Percentiles rank a stretch among this genome's conserved stretches.
Evolutionary conservation across 208 protist genomes (phyloP).

Genomic region (Acanthamoeba sp.): DNA sequence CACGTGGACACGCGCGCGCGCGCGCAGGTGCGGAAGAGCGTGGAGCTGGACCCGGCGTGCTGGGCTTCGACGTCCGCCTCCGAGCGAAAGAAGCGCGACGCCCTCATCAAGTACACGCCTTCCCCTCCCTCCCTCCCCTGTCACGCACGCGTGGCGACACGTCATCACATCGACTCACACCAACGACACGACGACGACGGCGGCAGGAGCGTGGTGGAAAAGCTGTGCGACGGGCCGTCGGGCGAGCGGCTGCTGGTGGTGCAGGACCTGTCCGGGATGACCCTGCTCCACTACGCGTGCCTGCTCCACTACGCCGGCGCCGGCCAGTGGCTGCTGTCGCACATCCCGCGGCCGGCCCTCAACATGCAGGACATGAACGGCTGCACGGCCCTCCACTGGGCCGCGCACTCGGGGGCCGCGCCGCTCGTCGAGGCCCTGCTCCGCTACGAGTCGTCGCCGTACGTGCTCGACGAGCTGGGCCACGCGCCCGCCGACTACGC

Average conservation of each 20-base stretch:
- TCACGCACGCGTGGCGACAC: too few relatives aligned
- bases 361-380: constrained; percentile 55
- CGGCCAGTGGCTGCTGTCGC: constrained; percentile 29
- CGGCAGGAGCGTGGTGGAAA: constrained; percentile 21
- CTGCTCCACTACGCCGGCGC: neutral
- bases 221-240: constrained; percentile 10
- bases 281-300: constrained; percentile 25
- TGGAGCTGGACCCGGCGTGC: neutral
- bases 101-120: constrained; percentile 9
- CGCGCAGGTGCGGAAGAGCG: neutral
- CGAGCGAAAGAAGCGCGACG: constrained; percentile 3
- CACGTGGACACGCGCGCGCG: neutral
- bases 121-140: neutral
- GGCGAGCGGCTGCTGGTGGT: constrained; percentile 25
- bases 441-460: neutral
- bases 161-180: neutral
- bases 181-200: neutral
- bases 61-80: neutral
- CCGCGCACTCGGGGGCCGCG: neutral
- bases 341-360: constrained; percentile 17
- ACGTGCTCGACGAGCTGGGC: neutral
- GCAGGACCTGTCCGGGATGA: constrained; percentile 31
- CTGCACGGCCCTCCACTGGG: constrained; percentile 44
- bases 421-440: constrained; percentile 10
- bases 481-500: neutral